Percentiles rank a stretch among this genome's conserved stretches.
Evolutionary conservation across 139 green algal genomes (phyloP).

Genomic region (Spirogloea muscicola): DNA sequence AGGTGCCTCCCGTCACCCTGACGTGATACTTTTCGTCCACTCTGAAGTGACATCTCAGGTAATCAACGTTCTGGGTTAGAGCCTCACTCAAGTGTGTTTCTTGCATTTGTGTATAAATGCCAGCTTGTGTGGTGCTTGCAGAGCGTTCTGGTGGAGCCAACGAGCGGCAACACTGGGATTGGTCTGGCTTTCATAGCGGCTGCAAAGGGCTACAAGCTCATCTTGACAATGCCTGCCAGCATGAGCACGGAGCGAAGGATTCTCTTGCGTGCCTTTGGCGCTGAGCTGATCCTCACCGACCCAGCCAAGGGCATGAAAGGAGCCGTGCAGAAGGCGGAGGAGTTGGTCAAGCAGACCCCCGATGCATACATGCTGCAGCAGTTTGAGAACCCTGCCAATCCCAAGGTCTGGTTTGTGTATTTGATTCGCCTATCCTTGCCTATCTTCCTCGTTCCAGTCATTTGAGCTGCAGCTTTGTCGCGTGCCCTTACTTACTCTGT

Average conservation of each 20-base stretch:
- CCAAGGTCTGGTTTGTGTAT: too few species aligned
- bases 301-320: constrained; percentile 77
- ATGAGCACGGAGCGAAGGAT: constrained; percentile 94
- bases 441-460: too few species aligned
- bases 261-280: constrained; percentile 77
- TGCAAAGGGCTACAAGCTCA: constrained; percentile 89
- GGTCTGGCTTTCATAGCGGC: constrained; percentile 93
- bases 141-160: constrained; percentile 94
- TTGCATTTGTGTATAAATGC: too few species aligned
- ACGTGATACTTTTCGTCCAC: too few species aligned
- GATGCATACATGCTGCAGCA: constrained; percentile 95
- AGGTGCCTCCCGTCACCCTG: too few species aligned
- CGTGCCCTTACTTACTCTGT: not conserved
- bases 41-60: too few species aligned
- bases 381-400: constrained; percentile 97
- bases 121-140: constrained; percentile 4
- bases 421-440: too few species aligned
- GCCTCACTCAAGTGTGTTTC: too few species aligned
- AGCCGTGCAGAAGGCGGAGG: constrained; percentile 84
- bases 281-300: constrained; percentile 60
- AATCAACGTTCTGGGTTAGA: too few species aligned
- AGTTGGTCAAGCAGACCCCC: constrained; percentile 70
- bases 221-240: constrained; percentile 97
- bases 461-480: too few species aligned
- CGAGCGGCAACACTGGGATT: constrained; percentile 94